Evolutionary conservation across 169 alveolate species (phyloP).

Genomic region (Plasmodium vinckei): DNA sequence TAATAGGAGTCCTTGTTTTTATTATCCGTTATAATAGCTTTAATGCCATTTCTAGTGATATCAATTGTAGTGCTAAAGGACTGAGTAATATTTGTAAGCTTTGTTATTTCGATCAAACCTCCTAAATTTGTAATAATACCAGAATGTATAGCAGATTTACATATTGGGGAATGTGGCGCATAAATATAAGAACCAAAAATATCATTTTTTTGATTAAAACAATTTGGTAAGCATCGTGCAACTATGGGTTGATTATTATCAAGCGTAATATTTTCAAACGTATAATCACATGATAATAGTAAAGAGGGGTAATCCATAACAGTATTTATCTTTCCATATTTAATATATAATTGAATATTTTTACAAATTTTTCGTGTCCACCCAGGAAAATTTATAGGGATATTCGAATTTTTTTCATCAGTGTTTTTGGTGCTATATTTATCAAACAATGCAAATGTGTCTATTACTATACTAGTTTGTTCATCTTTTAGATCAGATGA

Average conservation of each 20-base stretch:
- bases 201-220: constrained; percentile 25
- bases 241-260: neutral
- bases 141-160: constrained; percentile 83
- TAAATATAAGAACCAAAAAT: constrained; percentile 79
- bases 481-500: constrained; percentile 19
- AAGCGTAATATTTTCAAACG: constrained; percentile 45
- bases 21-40: constrained; percentile 26
- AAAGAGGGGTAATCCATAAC: constrained; percentile 56
- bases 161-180: constrained; percentile 77
- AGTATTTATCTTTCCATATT: constrained; percentile 44
- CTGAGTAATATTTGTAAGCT: constrained; percentile 56
- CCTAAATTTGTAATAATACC: constrained; percentile 78
- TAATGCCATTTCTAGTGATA: constrained; percentile 47
- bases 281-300: constrained; percentile 59
- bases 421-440: constrained; percentile 9
- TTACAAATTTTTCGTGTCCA: constrained; percentile 74
- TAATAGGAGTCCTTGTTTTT: constrained; percentile 49
- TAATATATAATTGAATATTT: constrained; percentile 59
- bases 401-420: neutral
- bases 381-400: constrained; percentile 30
- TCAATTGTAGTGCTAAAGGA: constrained; percentile 28
- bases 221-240: constrained; percentile 66
- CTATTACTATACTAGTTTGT: constrained; percentile 32
- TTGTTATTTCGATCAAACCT: constrained; percentile 70
- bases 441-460: constrained; percentile 66